These are phyloP conservation scores for Agrocybe praecox DNA, from an alignment of 768 basidiomycete species.

Conservation along the genomic window DNA sequence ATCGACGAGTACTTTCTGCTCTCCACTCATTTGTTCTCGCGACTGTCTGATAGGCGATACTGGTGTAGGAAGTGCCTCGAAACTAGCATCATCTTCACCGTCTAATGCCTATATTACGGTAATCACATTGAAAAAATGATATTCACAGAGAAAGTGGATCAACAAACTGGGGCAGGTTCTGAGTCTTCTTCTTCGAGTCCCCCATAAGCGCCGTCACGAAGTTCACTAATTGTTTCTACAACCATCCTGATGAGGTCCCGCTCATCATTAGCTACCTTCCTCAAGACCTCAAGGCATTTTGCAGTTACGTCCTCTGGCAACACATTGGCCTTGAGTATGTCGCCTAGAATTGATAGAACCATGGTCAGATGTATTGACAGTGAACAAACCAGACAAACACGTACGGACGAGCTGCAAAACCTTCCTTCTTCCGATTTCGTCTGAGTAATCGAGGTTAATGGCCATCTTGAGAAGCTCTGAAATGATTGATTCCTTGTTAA, in stretches of 20 bases:
- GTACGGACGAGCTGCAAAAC: slow-evolving; percentile 85
- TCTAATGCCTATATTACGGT: slow-evolving; percentile 1
- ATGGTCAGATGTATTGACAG: slow-evolving; percentile 2
- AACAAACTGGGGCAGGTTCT: slow-evolving; percentile 15
- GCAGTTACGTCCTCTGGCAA: slow-evolving; percentile 74
- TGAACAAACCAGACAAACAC: slow-evolving; percentile 29
- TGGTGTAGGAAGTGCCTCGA: slow-evolving; percentile 9
- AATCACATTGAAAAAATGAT: not conserved
- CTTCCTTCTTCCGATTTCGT: slow-evolving; percentile 88
- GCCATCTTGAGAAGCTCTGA: slow-evolving; percentile 81
- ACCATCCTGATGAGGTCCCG: slow-evolving; percentile 86
- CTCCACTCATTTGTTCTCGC: slow-evolving; percentile 49
- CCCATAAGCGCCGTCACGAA: slow-evolving; percentile 54
- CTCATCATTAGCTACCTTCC: slow-evolving; percentile 71
- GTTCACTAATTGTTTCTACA: slow-evolving; percentile 84
- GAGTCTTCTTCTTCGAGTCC: slow-evolving; percentile 36
- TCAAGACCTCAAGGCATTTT: slow-evolving; percentile 81
- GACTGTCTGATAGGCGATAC: slow-evolving; percentile 19
- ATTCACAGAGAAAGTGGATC: not conserved
- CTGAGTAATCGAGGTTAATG: slow-evolving; percentile 83
- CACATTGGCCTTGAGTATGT: slow-evolving; percentile 75
- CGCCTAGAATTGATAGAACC: slow-evolving; percentile 46
- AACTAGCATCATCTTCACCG: slow-evolving; percentile 22
- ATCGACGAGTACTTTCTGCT: slow-evolving; percentile 61
- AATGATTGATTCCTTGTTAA: slow-evolving; percentile 68